Evolutionary conservation across 2,329 filamentous ascomycete species (phyloP).

Genomic region (Aschersonia sp.): DNA sequence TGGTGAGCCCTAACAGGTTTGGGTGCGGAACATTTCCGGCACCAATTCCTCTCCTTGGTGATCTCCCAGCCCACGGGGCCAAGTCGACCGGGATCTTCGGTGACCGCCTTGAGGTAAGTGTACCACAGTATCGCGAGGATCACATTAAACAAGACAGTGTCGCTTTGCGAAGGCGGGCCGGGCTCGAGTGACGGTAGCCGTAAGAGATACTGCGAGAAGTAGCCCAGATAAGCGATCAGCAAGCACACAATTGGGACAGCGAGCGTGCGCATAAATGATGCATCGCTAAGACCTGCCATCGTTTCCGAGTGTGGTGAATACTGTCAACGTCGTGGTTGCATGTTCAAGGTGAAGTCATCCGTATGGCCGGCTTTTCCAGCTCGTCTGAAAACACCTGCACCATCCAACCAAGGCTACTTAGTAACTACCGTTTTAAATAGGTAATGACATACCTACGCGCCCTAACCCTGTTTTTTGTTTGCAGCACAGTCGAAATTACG

Average conservation of each 20-base stretch:
- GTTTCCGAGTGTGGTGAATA: background rate
- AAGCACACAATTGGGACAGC: constrained; percentile 55
- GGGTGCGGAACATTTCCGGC: constrained; percentile 57
- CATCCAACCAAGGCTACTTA: too few species aligned
- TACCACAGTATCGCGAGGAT: constrained; percentile 51
- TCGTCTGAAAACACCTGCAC: too few species aligned
- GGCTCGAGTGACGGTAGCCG: constrained; percentile 39
- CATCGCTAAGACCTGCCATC: constrained; percentile 26
- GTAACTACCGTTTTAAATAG: too few species aligned
- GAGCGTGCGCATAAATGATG: constrained; percentile 33
- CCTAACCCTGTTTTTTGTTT: too few species aligned
- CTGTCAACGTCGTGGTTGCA: background rate
- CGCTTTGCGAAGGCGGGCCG: constrained; percentile 39
- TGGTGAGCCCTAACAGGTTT: constrained; percentile 73
- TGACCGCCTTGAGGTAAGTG: constrained; percentile 51
- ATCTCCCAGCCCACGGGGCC: constrained; percentile 23
- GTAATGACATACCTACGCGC: too few species aligned
- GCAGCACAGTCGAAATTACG: too few species aligned
- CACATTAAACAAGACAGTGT: constrained; percentile 51
- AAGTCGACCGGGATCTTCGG: constrained; percentile 43
- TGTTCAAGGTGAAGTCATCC: too few species aligned
- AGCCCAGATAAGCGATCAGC: constrained; percentile 56
- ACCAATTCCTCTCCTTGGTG: constrained; percentile 41
- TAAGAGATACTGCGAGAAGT: constrained; percentile 60
- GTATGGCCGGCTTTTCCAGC: too few species aligned